Conservation (phyloP, 2,329 filamentous ascomycete species). For the Aspergillus calidoustus region DNA sequence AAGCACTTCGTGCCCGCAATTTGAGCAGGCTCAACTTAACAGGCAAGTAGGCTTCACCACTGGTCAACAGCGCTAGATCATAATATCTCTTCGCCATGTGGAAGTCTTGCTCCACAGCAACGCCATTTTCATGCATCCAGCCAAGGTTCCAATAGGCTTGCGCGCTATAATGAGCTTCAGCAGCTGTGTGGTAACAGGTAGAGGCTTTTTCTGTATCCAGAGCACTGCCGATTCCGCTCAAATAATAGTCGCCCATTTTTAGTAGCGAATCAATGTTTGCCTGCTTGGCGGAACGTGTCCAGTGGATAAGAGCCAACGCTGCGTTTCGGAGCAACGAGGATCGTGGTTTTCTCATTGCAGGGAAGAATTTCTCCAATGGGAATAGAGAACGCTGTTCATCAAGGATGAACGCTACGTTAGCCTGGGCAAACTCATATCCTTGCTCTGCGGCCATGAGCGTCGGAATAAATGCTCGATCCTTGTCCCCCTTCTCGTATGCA, state of each 20-base stretch:
- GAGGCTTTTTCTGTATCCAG: conserved; percentile 82
- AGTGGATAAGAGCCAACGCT: conserved; percentile 81
- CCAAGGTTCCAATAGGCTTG: conserved; percentile 97
- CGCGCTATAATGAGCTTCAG: conserved; percentile 87
- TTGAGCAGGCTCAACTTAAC: conserved; percentile 88
- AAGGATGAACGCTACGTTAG: conserved; percentile 85
- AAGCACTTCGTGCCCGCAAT: conserved; percentile 81
- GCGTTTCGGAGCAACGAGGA: conserved; percentile 60
- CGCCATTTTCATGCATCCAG: conserved; percentile 99
- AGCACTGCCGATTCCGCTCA: conserved; percentile 75
- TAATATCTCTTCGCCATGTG: conserved; percentile 97
- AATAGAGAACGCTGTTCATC: conserved; percentile 71
- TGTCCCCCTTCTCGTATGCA: conserved; percentile 78
- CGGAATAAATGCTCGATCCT: conserved; percentile 76
- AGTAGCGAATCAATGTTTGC: conserved; percentile 91
- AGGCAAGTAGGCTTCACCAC: conserved; percentile 89
- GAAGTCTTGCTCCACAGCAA: conserved; percentile 92
- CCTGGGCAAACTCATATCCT: conserved; percentile 86
- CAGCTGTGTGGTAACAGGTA: conserved; percentile 88
- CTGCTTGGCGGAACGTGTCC: conserved; percentile 92
- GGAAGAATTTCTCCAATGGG: conserved; percentile 60
- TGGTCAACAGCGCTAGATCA: conserved; percentile 88
- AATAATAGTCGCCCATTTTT: conserved; percentile 99
- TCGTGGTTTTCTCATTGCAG: conserved; percentile 47
- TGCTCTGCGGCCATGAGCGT: conserved; percentile 91